Evolutionary conservation across 768 basidiomycete species (phyloP).

Genomic region (Xerocomellus chrysenteron): DNA sequence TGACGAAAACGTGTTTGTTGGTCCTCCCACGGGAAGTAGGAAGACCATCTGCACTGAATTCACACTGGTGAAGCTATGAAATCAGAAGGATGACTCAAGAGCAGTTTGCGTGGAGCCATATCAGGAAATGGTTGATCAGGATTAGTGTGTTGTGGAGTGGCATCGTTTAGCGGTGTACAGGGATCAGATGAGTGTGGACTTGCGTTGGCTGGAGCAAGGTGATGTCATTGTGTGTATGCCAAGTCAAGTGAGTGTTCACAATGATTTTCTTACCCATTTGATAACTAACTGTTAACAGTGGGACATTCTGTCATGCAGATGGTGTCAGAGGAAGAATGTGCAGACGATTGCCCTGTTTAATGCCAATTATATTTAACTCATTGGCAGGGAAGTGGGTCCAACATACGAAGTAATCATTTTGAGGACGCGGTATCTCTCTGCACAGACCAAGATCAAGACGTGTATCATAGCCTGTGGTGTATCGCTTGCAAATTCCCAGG

Average conservation of each 20-base stretch:
- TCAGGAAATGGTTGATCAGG: slow-evolving; percentile 91
- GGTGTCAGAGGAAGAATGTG: slow-evolving; percentile 96
- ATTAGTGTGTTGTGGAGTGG: slow-evolving; percentile 82
- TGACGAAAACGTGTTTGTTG: slow-evolving; percentile 96
- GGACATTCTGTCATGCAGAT: slow-evolving; percentile 92
- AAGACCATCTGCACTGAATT: slow-evolving; percentile 99
- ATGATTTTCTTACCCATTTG: not conserved
- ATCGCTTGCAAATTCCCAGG: slow-evolving; percentile 92
- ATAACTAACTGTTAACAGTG: slow-evolving; percentile 51
- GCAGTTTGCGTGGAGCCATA: slow-evolving; percentile 97
- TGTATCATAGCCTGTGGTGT: slow-evolving; percentile 94
- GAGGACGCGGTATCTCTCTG: slow-evolving; percentile 93
- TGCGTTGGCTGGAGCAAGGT: slow-evolving; percentile 84
- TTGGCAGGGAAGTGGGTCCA: slow-evolving; percentile 93
- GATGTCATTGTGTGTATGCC: slow-evolving; percentile 96
- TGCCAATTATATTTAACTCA: slow-evolving; percentile 91
- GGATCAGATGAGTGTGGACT: slow-evolving; percentile 89
- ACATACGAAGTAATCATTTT: slow-evolving; percentile 97
- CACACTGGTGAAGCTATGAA: slow-evolving; percentile 90
- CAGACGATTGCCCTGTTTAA: slow-evolving; percentile 91
- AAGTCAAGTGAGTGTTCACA: slow-evolving; percentile 56
- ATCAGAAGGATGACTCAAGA: slow-evolving; percentile 75
- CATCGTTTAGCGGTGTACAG: slow-evolving; percentile 71
- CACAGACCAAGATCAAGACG: slow-evolving; percentile 89
- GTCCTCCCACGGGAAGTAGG: slow-evolving; percentile 94